Base-by-base conservation (phyloP, 2,329 filamentous ascomycete species). In the Fulvia fulva region DNA sequence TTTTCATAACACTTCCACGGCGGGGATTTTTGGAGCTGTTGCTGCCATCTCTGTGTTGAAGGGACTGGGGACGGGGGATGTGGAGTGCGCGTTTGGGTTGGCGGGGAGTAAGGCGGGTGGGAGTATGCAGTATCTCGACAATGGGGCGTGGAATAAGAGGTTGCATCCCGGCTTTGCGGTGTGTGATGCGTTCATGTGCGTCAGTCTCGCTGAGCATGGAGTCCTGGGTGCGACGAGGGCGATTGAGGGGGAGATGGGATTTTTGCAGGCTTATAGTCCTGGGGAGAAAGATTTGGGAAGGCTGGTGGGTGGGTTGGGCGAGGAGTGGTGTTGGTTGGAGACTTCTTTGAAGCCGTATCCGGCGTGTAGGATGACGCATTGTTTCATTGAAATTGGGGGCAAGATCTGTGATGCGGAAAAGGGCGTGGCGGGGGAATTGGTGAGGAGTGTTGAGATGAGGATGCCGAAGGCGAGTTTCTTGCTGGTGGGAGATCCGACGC, bases 101-200 rank as follows among this genome's bases (percentile, higher is more conserved):
- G 73, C 72, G 1, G 72, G 70, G 3, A 71, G 67, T 52, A 74
- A 73, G 62, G 72, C 73, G 11, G 72, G 72, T 2, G 73, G 73
- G 1, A 71, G 68, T 3, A 73, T 74, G 71, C 73, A 75, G 52
- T 75, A 73, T 56, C 68, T 75, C 21, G 72, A 71, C 26, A 75
- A 75, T 55, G 73, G 73, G 11, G 67, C 62, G 22, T 74, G 71
- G 68, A 75, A 75, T 61, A 75, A 75, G 58, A 66, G 73, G 7
- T 67, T 75, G 2, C 72, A 75, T 60, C 72, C 73, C 11, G 73
- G 73, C 0, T 75, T 75, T 62, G 72, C 73, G 4, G 72, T 70
- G 11, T 72, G 75, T 51, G 73, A 75, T 62, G 73, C 73, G 2
- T 74, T 74, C 53, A 47, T 74, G 52, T 74, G 70, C 57, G 70